Conservation (phyloP, 352 stramenopile genomes). For the Phytophthora foliorum region DNA sequence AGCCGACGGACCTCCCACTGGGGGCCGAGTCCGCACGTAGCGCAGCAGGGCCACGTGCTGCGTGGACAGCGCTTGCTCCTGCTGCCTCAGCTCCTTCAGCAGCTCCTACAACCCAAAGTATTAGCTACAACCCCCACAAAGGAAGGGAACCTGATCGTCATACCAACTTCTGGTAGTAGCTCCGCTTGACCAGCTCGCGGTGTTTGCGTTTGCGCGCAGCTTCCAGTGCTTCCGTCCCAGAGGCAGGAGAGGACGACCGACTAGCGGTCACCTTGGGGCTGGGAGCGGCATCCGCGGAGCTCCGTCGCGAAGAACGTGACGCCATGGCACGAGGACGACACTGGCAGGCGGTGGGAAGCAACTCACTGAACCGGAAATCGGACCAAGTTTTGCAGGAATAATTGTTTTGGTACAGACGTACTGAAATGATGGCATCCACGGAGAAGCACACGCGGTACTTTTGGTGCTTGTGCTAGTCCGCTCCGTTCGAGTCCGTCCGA, state of each 20-base stretch:
- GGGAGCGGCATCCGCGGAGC: slow-evolving; percentile 1
- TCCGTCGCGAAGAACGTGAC: slow-evolving; percentile 19
- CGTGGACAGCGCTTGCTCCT: slow-evolving; percentile 37
- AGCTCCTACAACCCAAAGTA: slow-evolving; percentile 29
- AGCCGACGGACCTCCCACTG: slow-evolving; percentile 17
- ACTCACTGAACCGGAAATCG: background rate
- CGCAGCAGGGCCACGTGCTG: slow-evolving; percentile 45
- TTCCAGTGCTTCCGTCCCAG: slow-evolving; percentile 21
- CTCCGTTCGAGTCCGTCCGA: too few relatives aligned
- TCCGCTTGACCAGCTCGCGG: slow-evolving; percentile 40
- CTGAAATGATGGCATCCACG: slow-evolving; percentile 7
- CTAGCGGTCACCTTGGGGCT: slow-evolving; percentile 9
- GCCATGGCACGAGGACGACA: slow-evolving; percentile 6
- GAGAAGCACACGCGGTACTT: background rate
- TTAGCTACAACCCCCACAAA: slow-evolving; percentile 1
- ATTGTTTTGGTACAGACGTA: slow-evolving; percentile 1
- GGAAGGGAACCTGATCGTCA: background rate
- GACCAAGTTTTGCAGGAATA: background rate
- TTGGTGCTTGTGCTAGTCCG: background rate
- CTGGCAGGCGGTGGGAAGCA: background rate
- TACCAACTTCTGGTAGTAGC: slow-evolving; percentile 50
- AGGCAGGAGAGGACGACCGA: slow-evolving; percentile 14
- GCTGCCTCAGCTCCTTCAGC: slow-evolving; percentile 39
- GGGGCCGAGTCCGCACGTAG: slow-evolving; percentile 11
- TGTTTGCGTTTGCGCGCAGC: slow-evolving; percentile 42